A percentile compares a stretch with the other conserved stretches of the same genome.
Evolutionary conservation across 495 filamentous ascomycete genomes (phyloP).

Genomic region (Oleoguttula mirabilis): DNA sequence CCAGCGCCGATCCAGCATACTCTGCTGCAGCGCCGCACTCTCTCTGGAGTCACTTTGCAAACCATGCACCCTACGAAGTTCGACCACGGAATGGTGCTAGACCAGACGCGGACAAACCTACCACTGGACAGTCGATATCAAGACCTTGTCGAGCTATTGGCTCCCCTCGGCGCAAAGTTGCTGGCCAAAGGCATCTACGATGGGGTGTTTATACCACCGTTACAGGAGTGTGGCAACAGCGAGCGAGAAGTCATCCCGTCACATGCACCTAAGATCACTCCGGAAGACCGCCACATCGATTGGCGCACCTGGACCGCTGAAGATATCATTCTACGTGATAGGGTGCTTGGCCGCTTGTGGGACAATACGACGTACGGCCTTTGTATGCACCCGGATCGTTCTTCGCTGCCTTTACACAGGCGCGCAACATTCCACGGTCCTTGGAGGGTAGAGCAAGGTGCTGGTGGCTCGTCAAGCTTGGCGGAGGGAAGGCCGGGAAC

Average conservation of each 20-base stretch:
- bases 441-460: neutral
- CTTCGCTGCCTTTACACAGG: neutral
- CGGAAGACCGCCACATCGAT: slow-evolving; percentile 42
- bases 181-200: slow-evolving; percentile 28
- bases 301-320: slow-evolving; percentile 39
- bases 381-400: neutral
- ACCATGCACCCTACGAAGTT: slow-evolving; percentile 64
- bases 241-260: neutral
- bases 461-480: neutral
- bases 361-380: slow-evolving; percentile 22
- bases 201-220: slow-evolving; percentile 54
- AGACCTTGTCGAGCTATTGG: slow-evolving; percentile 33
- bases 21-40: slow-evolving; percentile 43
- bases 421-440: slow-evolving; percentile 15
- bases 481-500: neutral
- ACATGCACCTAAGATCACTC: slow-evolving; percentile 42
- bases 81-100: slow-evolving; percentile 64
- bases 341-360: slow-evolving; percentile 46
- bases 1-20: slow-evolving; percentile 60
- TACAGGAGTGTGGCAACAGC: slow-evolving; percentile 23
- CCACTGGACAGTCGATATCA: slow-evolving; percentile 25
- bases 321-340: slow-evolving; percentile 38
- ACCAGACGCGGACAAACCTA: slow-evolving; percentile 50
- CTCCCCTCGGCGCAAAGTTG: slow-evolving; percentile 27
- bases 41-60: slow-evolving; percentile 69